These are phyloP conservation scores for Eucalyptus camaldulensis DNA, from an alignment of 345 rosid species.

Conservation along the genomic window DNA sequence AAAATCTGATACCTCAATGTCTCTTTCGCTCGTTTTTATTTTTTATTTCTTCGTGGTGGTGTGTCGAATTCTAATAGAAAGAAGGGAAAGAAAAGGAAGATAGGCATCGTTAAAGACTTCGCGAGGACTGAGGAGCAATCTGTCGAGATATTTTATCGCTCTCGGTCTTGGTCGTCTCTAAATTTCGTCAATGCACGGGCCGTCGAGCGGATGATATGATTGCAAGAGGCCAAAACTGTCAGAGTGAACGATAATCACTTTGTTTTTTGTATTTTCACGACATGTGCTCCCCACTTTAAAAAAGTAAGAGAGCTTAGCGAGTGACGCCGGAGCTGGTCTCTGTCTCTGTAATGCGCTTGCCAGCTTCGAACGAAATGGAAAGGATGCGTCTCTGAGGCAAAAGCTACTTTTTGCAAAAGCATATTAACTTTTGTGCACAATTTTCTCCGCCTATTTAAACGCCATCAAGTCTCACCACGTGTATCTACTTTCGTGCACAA, in stretches of 20 bases:
- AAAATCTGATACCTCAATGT: no score
- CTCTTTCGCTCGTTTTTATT: no score
- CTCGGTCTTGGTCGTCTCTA: neutral
- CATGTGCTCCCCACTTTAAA: neutral
- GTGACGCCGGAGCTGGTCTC: neutral
- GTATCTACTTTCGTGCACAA: no score
- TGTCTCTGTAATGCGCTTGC: neutral
- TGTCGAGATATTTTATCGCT: neutral
- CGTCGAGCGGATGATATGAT: neutral
- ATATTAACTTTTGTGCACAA: neutral
- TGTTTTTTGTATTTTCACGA: no score
- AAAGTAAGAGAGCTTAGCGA: neutral
- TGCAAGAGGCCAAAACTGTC: neutral
- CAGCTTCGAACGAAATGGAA: neutral
- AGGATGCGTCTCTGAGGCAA: neutral
- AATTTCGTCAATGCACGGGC: no score
- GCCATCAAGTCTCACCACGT: neutral
- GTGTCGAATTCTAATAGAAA: neutral
- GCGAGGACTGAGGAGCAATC: neutral
- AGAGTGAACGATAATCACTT: neutral
- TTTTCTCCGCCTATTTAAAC: neutral
- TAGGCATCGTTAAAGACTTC: accelerated
- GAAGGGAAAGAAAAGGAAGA: neutral
- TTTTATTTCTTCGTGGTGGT: no score
- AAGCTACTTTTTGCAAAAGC: neutral